Conservation (phyloP, 2,329 filamentous ascomycete species). For the Colletotrichum lupini region DNA sequence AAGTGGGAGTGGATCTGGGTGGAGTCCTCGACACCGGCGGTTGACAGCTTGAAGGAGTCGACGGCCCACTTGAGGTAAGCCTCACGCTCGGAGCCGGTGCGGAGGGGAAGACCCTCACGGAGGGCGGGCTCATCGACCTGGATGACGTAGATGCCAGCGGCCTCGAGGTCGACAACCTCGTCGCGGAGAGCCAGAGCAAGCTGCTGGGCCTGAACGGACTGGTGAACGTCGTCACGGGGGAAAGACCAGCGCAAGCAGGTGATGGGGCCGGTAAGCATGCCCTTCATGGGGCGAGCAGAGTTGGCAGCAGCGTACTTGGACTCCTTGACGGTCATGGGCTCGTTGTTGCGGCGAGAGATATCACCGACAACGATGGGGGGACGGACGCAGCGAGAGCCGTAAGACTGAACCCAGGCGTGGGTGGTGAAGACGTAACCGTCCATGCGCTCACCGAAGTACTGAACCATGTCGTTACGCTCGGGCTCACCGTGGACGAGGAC, state of each 20-base stretch:
- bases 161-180: constrained; percentile 97
- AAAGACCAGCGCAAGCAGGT: constrained; percentile 99
- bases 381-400: constrained; percentile 97
- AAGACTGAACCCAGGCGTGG: constrained; percentile 98
- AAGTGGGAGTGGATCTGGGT: constrained; percentile 99
- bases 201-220: constrained; percentile 98
- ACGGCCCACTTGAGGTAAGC: constrained; percentile 98
- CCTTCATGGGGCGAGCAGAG: constrained; percentile 99
- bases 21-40: constrained; percentile 90
- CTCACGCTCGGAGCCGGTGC: constrained; percentile 91
- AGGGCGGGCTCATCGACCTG: constrained; percentile 99
- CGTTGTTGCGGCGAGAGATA: constrained; percentile 85
- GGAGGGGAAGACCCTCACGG: constrained; percentile 98
- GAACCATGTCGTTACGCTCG: constrained; percentile 99
- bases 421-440: constrained; percentile 99
- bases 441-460: constrained; percentile 99
- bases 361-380: constrained; percentile 99
- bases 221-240: constrained; percentile 99
- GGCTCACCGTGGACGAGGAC: constrained; percentile 99
- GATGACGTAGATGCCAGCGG: constrained; percentile 96
- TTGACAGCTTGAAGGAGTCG: constrained; percentile 96
- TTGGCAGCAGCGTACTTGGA: constrained; percentile 97
- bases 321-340: constrained; percentile 99
- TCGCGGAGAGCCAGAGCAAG: constrained; percentile 98
- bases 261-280: constrained; percentile 99